Evolutionary conservation across 2,329 filamentous ascomycete species (phyloP).

Genomic region (Endocalyx cinctus): DNA sequence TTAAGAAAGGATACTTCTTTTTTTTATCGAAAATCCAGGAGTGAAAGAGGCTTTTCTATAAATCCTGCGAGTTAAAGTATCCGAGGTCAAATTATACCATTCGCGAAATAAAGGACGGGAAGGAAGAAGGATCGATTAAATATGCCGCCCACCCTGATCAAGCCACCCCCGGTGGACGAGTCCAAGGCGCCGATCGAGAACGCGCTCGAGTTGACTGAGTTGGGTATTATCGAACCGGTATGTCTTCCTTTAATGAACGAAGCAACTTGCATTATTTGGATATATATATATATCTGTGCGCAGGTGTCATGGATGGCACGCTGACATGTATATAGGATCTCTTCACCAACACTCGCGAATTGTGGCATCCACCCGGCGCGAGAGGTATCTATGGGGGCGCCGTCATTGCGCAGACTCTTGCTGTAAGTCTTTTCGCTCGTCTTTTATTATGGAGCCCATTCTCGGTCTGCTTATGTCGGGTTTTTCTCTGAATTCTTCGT

Average conservation of each 20-base stretch:
- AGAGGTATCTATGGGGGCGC: slow-evolving; percentile 91
- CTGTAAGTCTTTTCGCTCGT: slow-evolving; percentile 18
- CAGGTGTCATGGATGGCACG: too few relatives aligned
- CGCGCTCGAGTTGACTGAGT: slow-evolving; percentile 77
- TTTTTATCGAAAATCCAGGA: too few relatives aligned
- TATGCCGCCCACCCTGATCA: slow-evolving; percentile 72
- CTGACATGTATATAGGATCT: slow-evolving; percentile 68
- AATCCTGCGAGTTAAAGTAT: too few relatives aligned
- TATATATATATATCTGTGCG: too few relatives aligned
- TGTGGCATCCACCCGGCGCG: slow-evolving; percentile 90
- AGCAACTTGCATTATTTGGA: too few relatives aligned
- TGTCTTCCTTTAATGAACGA: slow-evolving; percentile 31
- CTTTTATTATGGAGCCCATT: not conserved
- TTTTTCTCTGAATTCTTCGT: not conserved
- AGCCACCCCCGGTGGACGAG: slow-evolving; percentile 67
- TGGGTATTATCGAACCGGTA: slow-evolving; percentile 71
- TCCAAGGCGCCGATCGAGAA: slow-evolving; percentile 82
- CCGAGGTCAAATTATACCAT: too few relatives aligned
- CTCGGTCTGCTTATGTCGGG: not conserved
- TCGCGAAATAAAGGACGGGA: too few relatives aligned
- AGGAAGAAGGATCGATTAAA: too few relatives aligned
- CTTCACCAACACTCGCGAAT: slow-evolving; percentile 87
- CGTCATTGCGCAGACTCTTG: slow-evolving; percentile 73
- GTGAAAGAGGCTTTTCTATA: too few relatives aligned
- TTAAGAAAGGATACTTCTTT: too few relatives aligned